Evolutionary conservation across 1,284 basidiomycete genomes (phyloP), one percentile per base, ranked within the genome.

Genomic region (Ceratobasidium sp.): DNA sequence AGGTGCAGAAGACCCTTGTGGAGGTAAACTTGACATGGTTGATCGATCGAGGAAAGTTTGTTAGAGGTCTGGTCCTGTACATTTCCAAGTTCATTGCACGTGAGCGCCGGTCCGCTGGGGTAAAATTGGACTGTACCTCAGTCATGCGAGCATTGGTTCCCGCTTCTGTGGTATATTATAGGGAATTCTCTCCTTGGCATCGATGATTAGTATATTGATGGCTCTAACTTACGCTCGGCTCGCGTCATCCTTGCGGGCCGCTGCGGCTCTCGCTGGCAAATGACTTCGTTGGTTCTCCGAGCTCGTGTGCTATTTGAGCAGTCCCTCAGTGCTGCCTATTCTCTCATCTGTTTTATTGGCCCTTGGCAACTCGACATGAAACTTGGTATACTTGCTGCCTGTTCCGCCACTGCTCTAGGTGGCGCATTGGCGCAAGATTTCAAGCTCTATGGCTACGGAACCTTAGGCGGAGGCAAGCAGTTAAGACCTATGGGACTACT

Each of bases 381-480:
- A 23, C 34, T 67, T 23, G 36, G 34, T 45, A 30, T 26, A 41
- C 14, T 52, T 41, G 52, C 64, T 26, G n/a, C 50, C 10, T 53
- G 52, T n/a, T 67, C 52, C 55, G 48, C 64, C 14, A 30, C 36
- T 6, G 21, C 52, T 12, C 10, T 67, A 3, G 64, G 64, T 2
- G n/a, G 64, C 55, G 64, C 36, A 23, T 26, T 55, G n/a, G 64
- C 64, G 2, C 64, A 67, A 39, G 64, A 67, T 26, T 67, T 67
- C n/a, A 55, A 41, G n/a, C 52, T 67, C 16, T 55, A 55, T 36
- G 64, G 64, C 23, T 67, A 67, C 28, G 64, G 32, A 21, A 67
- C 64, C 4, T 45, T 55, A 39, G 64, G 64, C 21, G 64, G 64
- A 41, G 64, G 64, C 55, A 23, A 26, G 50, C 30, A 10, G 14